Percentiles rank a stretch among this genome's conserved stretches.
Conservation (phyloP, 768 basidiomycete species). For the Phaffia tasmanica region DNA sequence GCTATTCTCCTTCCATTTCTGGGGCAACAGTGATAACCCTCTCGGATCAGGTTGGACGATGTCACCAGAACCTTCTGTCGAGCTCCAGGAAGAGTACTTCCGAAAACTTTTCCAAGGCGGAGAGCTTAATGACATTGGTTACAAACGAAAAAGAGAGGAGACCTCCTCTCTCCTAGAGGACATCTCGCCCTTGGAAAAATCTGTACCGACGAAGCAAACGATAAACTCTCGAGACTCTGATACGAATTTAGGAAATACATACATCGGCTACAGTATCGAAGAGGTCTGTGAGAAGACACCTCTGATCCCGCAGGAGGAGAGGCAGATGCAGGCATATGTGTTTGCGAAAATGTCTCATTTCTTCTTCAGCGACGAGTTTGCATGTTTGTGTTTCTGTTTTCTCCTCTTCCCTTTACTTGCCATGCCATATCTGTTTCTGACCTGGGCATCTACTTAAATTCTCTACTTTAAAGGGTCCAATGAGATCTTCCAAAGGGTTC, state of each 20-base stretch:
- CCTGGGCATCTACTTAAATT: not conserved
- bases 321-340: constrained; percentile 10
- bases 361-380: constrained; percentile 1
- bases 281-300: constrained; percentile 15
- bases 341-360: constrained; percentile 13
- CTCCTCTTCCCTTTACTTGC: not conserved
- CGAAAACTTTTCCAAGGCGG: too few species aligned
- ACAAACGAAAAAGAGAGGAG: not conserved
- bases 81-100: too few species aligned
- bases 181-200: too few species aligned
- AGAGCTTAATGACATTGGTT: too few species aligned
- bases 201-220: not conserved
- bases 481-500: not conserved
- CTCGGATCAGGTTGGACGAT: constrained; percentile 16
- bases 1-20: constrained; percentile 16
- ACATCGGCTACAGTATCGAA: constrained; percentile 11
- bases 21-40: constrained; percentile 3
- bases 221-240: not conserved
- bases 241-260: not conserved
- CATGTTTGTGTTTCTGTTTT: not conserved
- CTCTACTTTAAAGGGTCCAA: not conserved
- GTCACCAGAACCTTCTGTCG: constrained; percentile 5
- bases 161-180: not conserved
- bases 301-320: not conserved
- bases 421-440: not conserved